Evolutionary conservation across 495 filamentous ascomycete genomes (phyloP).

Genomic region (Tuber melanosporum): DNA sequence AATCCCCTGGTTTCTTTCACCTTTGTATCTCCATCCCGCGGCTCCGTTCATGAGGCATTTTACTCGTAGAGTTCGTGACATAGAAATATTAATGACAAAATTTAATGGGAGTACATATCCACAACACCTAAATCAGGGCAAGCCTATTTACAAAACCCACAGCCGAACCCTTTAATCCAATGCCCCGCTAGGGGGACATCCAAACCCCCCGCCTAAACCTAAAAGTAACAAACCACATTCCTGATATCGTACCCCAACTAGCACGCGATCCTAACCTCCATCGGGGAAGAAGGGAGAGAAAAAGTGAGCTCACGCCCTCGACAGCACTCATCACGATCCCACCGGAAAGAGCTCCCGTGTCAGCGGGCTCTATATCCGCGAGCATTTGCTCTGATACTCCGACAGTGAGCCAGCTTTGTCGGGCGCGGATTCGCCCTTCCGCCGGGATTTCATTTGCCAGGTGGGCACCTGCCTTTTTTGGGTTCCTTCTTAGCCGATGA

Average conservation of each 20-base stretch:
- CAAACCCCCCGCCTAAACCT: neutral
- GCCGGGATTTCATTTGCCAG: conserved; percentile 15
- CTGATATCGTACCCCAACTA: conserved; percentile 2
- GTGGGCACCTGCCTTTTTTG: neutral
- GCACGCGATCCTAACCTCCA: neutral
- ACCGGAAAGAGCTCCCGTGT: conserved; percentile 12
- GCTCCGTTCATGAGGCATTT: neutral
- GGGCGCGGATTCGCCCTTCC: neutral
- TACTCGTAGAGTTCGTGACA: no score
- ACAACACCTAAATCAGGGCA: neutral
- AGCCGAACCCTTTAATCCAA: neutral
- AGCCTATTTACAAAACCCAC: neutral
- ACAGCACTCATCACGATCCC: conserved; percentile 20
- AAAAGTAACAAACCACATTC: conserved; percentile 18
- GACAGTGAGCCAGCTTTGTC: conserved; percentile 5
- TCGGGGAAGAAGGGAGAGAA: neutral
- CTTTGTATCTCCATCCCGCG: neutral
- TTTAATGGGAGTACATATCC: neutral
- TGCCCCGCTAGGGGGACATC: neutral
- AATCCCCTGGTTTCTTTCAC: neutral
- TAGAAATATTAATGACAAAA: no score
- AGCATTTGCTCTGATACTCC: conserved; percentile 10
- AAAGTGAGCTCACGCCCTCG: conserved; percentile 17
- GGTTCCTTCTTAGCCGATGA: neutral
- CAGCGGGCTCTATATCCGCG: conserved; percentile 13